Evolutionary conservation across 352 stramenopile genomes (phyloP), one percentile per base, ranked within the genome.

Genomic region (Pythium volutum): DNA sequence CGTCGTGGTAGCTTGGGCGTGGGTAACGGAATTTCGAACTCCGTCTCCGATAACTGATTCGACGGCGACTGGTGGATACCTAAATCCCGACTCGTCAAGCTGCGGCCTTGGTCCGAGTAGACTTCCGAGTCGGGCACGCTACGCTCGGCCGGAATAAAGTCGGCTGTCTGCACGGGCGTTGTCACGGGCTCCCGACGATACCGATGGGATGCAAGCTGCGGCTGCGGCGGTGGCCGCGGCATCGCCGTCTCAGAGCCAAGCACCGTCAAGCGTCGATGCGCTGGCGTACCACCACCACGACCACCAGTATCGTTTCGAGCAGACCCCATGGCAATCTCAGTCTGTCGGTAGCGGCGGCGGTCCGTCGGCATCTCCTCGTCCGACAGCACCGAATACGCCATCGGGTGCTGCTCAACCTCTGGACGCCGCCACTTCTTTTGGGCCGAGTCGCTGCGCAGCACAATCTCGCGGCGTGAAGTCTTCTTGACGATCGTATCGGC

Each of bases 381-480:
- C 20, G 38, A 26, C 41, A 20, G 42, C 20, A 47, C 2, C 11
- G 43, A 26, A 25, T 55, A 39, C 49, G 4, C 31, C 22, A 53
- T 33, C 8, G 8, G n/a, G 23, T 43, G 33, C 53, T 71, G 64
- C 20, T 64, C 47, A 18, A 43, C 29, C 20, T 65, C 56, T 5
- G 51, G 51, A 23, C 54, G 56, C 10, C 42, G n/a, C 64, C 64
- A 71, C 18, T 59, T 67, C 45, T 53, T 55, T 11, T 55, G 41
- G 16, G 18, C 23, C 34, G 59, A 15, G 34, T 71, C 64, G 25
- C 58, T 67, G 16, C 55, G 48, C n/a, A 71, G 36, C 15, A 71
- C 18, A 53, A 71, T 71, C 41, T 71, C 64, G 18, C 64, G 53
- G n/a, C 36, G 38, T 14, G 46, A 34, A 15, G 55, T 59, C 15